phyloP scores from a whole-genome alignment of 192 early-diverging fungal genomes.

The Backusella circina region DNA sequence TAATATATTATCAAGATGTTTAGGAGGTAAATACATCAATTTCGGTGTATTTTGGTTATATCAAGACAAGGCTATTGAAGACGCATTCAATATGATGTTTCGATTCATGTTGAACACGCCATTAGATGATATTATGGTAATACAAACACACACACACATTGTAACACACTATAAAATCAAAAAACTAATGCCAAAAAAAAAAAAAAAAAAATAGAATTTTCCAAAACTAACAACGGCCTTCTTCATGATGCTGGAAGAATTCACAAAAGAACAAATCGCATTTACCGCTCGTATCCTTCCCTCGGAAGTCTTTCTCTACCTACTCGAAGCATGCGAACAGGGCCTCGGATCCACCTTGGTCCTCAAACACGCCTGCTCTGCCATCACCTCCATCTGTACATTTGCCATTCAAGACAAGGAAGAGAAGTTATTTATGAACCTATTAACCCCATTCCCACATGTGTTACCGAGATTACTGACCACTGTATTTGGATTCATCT shows the following conservation, averaged over 20 bases:
- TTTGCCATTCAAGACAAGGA: conserved; percentile 54
- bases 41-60: conserved; percentile 90
- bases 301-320: conserved; percentile 57
- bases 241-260: conserved; percentile 65
- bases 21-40: conserved; percentile 81
- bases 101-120: conserved; percentile 71
- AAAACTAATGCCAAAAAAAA: too few species aligned
- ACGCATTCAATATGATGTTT: conserved; percentile 56
- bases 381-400: conserved; percentile 68
- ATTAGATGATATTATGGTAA: conserved; percentile 68
- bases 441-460: conserved; percentile 52
- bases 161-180: neutral
- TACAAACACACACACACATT: neutral
- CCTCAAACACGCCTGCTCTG: conserved; percentile 60
- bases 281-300: conserved; percentile 54
- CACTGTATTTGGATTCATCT: conserved; percentile 65
- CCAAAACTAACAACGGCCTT: conserved; percentile 56
- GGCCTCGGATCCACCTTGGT: conserved; percentile 55
- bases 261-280: conserved; percentile 64
- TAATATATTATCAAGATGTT: conserved; percentile 58
- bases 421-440: conserved; percentile 40
- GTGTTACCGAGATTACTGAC: conserved; percentile 61
- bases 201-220: conserved; percentile 43
- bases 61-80: conserved; percentile 71
- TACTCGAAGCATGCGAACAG: conserved; percentile 70